These are phyloP conservation scores for Leccinellum albellum DNA, from an alignment of 768 basidiomycete genomes.

Conservation along the genomic window DNA sequence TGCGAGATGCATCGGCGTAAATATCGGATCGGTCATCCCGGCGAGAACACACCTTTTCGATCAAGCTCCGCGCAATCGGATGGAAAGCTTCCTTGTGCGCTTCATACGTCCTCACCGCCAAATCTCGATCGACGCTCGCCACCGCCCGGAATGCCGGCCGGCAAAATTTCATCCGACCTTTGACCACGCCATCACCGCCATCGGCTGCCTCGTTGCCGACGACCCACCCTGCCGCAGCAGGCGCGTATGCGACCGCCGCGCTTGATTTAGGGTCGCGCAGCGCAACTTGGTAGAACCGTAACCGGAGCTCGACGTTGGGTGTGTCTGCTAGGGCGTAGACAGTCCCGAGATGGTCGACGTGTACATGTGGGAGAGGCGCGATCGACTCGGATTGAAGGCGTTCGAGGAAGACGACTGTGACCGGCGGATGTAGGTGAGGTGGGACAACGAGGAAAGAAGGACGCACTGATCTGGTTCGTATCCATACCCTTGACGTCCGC, in stretches of 20 bases:
- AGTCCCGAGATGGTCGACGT: conserved; percentile 56
- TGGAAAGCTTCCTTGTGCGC: conserved; percentile 57
- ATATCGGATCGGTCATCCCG: background rate
- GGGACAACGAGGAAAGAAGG: too few relatives aligned
- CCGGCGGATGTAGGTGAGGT: too few relatives aligned
- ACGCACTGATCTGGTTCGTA: conserved; percentile 72
- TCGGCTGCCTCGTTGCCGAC: conserved; percentile 48
- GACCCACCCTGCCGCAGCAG: conserved; percentile 62
- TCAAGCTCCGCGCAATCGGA: conserved; percentile 70
- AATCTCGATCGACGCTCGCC: conserved; percentile 44
- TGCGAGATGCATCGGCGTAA: background rate
- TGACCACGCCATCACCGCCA: conserved; percentile 53
- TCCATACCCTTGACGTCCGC: conserved; percentile 63
- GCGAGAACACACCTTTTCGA: conserved; percentile 59
- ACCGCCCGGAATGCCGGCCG: conserved; percentile 60
- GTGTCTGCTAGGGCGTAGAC: conserved; percentile 47
- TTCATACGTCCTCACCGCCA: conserved; percentile 52
- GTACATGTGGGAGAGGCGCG: conserved; percentile 52
- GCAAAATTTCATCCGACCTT: conserved; percentile 86
- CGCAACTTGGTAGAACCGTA: conserved; percentile 74
- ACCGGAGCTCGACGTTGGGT: conserved; percentile 71
- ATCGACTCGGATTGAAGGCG: conserved; percentile 53
- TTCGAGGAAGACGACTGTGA: conserved; percentile 78
- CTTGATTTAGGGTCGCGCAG: conserved; percentile 46
- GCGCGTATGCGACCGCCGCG: conserved; percentile 50